These are phyloP conservation scores for Phytopythium oedochilum DNA, from an alignment of 352 stramenopile genomes.

Conservation along the genomic window DNA sequence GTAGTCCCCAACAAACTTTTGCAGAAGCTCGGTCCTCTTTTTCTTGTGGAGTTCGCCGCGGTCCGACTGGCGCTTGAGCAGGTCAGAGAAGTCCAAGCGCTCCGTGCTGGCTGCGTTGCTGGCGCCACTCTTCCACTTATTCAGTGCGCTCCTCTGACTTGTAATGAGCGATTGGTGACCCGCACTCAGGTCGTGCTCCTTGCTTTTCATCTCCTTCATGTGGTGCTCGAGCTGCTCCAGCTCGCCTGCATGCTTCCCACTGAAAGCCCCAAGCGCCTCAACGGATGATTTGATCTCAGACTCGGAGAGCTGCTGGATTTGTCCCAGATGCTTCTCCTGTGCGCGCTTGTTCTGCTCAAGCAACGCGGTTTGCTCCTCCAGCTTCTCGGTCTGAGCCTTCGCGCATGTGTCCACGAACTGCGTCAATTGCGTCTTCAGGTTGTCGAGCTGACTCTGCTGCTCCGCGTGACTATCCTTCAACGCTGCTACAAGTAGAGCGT, in stretches of 20 bases:
- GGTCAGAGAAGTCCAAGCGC: conserved; percentile 6
- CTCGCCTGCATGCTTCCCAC: conserved; percentile 22
- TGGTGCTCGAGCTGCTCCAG: conserved; percentile 17
- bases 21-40: conserved; percentile 16
- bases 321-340: conserved; percentile 32
- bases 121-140: conserved; percentile 11
- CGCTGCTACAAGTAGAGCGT: conserved; percentile 17
- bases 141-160: conserved; percentile 16
- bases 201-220: conserved; percentile 19
- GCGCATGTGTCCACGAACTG: conserved; percentile 44
- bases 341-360: conserved; percentile 28
- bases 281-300: conserved; percentile 31
- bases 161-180: conserved; percentile 22
- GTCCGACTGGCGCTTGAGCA: conserved; percentile 23
- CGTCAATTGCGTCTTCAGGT: conserved; percentile 36
- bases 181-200: conserved; percentile 12
- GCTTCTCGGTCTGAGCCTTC: conserved; percentile 28
- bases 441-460: conserved; percentile 36
- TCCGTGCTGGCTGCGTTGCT: conserved; percentile 10
- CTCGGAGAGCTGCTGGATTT: conserved; percentile 28
- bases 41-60: conserved; percentile 6
- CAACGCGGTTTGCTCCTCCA: conserved; percentile 38
- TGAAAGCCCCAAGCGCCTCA: conserved; percentile 23
- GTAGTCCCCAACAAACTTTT: conserved; percentile 25
- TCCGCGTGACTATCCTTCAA: conserved; percentile 28